Base-by-base conservation (phyloP, 148 eudicot genomes). In the Vaccinium myrtillus region DNA sequence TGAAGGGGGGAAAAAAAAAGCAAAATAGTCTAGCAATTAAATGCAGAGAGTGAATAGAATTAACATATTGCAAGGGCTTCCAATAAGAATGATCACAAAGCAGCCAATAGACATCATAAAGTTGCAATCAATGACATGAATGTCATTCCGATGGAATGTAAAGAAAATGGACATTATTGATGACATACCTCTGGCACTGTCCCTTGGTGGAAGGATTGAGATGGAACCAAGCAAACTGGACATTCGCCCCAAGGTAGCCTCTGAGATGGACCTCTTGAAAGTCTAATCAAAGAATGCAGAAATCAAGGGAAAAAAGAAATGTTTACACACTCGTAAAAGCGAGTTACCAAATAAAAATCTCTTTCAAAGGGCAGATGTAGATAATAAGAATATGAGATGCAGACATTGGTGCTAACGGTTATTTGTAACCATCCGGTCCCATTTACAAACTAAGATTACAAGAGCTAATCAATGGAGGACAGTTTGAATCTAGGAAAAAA, bases 201-300 rank as follows among this genome's bases (percentile, higher is more conserved):
- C 94, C 78, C 87, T 89, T 25, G 90, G 75, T 70, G 95, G 85
- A 86, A 88, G 89, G 48, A 80, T 79, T 32, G 98, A 93, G 65
- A 93, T 89, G 69, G 98, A 92, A 43, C 98, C 93, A 73, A 94
- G 81, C 75, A 93, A 87, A 75, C 91, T 90, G 85, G 98, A 93
- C 92, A 96, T 87, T 81, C 91, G 91, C 8, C 86, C 95, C 88
- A 94, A 82, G 39, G 98, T 91, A 55, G 84, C 86, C 83, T 94
- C 98, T 58, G 98, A 94, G 82, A 94, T 90, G 82, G 98, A 92
- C 88, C 90, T 92, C 71, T 84, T 87, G 78, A 90, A 77, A 81
- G 78, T 83, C 98, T 93, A 78, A 88, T 48, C 80, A 81, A 9
- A 48, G 78, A 85, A 23, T 32, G 78, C 63, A 80, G 14, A 58